Percentiles rank a stretch among this genome's conserved stretches.
phyloP scores from a whole-genome alignment of 371 early-diverging fungal genomes.

The Syncephalastrum sp. region DNA sequence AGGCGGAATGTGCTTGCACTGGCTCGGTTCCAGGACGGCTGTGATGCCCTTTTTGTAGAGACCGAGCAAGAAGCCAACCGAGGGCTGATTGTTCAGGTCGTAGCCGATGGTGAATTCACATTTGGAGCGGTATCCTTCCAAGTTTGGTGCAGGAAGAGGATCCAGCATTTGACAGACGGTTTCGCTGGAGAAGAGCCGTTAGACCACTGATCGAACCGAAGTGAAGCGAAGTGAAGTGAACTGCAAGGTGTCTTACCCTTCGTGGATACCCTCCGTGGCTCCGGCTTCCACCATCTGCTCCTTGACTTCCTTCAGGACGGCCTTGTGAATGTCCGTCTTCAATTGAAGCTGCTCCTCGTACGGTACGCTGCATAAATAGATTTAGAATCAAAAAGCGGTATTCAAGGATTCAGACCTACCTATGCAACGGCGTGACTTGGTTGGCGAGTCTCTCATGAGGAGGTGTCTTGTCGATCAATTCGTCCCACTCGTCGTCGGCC shows the following conservation, averaged over 20 bases:
- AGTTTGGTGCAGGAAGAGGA: constrained; percentile 55
- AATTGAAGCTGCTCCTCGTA: constrained; percentile 23
- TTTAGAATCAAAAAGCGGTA: neutral
- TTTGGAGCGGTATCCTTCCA: constrained; percentile 66
- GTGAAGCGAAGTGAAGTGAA: neutral
- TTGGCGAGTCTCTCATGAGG: constrained; percentile 61
- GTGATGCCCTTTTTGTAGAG: constrained; percentile 57
- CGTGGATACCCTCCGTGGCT: constrained; percentile 6
- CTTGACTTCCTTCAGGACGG: constrained; percentile 1
- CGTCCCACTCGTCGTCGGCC: too few species aligned
- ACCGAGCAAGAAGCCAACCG: constrained; percentile 70
- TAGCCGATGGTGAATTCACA: constrained; percentile 76
- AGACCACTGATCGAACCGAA: neutral
- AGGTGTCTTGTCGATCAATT: too few species aligned
- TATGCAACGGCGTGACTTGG: constrained; percentile 69
- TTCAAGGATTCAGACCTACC: constrained; percentile 18
- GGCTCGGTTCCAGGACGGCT: constrained; percentile 47
- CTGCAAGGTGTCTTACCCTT: constrained; percentile 5
- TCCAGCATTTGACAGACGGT: constrained; percentile 37
- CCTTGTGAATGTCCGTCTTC: constrained; percentile 14
- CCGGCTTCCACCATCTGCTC: constrained; percentile 4
- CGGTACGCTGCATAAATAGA: constrained; percentile 7
- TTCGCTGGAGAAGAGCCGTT: neutral
- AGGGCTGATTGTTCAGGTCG: constrained; percentile 44
- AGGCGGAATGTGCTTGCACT: constrained; percentile 46